Conservation (phyloP, 495 filamentous ascomycete species). For the Neurospora sp. region DNA sequence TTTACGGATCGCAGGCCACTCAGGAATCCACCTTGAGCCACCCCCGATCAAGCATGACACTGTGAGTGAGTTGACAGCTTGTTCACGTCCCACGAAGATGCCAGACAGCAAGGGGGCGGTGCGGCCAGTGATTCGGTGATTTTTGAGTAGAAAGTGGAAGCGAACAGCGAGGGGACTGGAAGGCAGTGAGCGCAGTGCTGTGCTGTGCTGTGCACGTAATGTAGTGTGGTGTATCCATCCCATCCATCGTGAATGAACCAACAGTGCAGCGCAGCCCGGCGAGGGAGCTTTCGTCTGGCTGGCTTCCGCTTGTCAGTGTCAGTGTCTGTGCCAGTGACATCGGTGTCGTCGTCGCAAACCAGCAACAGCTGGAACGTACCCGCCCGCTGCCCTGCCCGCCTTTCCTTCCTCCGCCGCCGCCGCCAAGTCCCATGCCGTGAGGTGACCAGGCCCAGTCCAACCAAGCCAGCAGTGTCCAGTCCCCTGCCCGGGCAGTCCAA, state of each 20-base stretch:
- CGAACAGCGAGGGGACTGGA: background rate
- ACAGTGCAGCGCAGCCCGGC: background rate
- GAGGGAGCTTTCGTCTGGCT: background rate
- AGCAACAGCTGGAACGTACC: too few relatives aligned
- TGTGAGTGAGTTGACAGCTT: background rate
- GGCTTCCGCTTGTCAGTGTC: background rate
- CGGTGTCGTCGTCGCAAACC: background rate
- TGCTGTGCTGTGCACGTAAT: background rate
- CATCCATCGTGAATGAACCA: background rate
- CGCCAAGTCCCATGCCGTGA: background rate
- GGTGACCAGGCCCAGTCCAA: background rate
- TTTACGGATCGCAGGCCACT: background rate
- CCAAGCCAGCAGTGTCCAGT: background rate
- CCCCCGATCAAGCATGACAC: background rate
- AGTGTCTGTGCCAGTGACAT: background rate
- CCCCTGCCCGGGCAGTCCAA: background rate
- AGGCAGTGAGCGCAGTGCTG: background rate
- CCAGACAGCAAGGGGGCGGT: constrained; percentile 6
- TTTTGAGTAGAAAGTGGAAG: background rate
- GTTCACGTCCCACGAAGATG: constrained; percentile 1
- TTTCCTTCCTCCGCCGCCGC: constrained; percentile 14
- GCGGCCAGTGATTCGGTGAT: constrained; percentile 5
- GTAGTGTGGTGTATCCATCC: background rate
- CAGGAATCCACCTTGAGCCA: background rate
- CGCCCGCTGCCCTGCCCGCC: constrained; percentile 7